A percentile compares a stretch with the other conserved stretches of the same genome.
phyloP scores from a whole-genome alignment of 163 green algal genomes.

The Prototheca wickerhamii region DNA sequence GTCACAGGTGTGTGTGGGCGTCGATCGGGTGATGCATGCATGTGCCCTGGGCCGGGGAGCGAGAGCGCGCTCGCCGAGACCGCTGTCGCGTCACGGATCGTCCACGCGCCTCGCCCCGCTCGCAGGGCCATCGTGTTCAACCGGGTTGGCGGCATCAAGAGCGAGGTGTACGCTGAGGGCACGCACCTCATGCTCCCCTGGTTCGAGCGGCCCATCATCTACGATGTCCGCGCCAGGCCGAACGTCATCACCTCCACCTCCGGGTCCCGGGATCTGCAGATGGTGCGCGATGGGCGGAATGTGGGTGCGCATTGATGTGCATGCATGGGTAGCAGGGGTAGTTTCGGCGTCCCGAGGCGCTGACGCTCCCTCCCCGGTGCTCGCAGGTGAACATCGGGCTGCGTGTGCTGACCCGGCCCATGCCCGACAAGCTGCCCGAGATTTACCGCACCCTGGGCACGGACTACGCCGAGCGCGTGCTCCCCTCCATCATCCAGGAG shows the following conservation, averaged over 20 bases:
- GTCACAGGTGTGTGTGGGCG: slow-evolving; percentile 50
- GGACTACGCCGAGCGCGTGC: slow-evolving; percentile 91
- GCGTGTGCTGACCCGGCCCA: slow-evolving; percentile 89
- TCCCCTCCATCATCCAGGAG: slow-evolving; percentile 98
- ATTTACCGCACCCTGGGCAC: slow-evolving; percentile 95
- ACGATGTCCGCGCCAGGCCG: slow-evolving; percentile 85
- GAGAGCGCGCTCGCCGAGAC: background rate
- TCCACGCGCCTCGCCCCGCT: background rate
- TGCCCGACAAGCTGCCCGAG: slow-evolving; percentile 71
- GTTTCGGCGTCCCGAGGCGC: too few species aligned
- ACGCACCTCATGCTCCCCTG: slow-evolving; percentile 97
- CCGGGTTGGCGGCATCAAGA: slow-evolving; percentile 88
- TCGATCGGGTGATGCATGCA: background rate
- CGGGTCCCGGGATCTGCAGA: slow-evolving; percentile 93
- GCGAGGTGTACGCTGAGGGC: slow-evolving; percentile 88
- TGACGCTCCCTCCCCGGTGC: too few species aligned
- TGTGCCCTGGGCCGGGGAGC: background rate
- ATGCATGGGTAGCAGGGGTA: background rate
- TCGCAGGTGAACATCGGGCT: slow-evolving; percentile 95
- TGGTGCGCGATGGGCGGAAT: slow-evolving; percentile 50
- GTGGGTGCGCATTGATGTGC: background rate
- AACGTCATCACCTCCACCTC: slow-evolving; percentile 85
- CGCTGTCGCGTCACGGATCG: background rate
- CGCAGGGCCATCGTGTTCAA: slow-evolving; percentile 97
- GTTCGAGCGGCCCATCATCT: slow-evolving; percentile 96